These are phyloP conservation scores for Syncephalastrum sp. DNA, from an alignment of 371 early-diverging fungal species.

Conservation along the genomic window DNA sequence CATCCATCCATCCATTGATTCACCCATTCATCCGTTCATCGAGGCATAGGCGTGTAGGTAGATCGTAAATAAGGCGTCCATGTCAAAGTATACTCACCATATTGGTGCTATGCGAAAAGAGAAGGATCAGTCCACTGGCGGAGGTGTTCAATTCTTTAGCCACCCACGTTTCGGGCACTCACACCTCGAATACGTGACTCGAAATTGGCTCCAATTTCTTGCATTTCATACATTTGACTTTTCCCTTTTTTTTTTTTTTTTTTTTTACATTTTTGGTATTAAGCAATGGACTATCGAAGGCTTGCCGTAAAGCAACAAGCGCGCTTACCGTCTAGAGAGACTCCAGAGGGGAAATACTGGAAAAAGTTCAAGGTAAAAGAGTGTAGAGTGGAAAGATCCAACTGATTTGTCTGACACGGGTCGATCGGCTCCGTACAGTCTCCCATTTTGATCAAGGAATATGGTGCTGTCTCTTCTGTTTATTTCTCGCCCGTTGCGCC, in stretches of 20 bases:
- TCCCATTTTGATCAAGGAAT: constrained; percentile 86
- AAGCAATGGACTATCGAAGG: constrained; percentile 54
- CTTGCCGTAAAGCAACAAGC: constrained; percentile 60
- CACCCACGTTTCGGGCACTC: too few species aligned
- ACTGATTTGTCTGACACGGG: neutral
- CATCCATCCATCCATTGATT: too few species aligned
- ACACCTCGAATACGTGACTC: too few species aligned
- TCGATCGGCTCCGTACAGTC: constrained; percentile 42
- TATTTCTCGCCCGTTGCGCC: constrained; percentile 85
- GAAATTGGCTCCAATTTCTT: neutral
- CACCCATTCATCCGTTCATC: too few species aligned
- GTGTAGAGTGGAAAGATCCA: neutral
- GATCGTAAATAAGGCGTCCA: neutral
- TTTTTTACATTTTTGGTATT: neutral
- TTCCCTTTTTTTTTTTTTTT: constrained; percentile 4
- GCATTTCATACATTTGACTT: neutral
- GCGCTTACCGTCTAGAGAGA: constrained; percentile 48
- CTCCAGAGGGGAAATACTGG: constrained; percentile 80
- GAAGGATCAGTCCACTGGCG: neutral
- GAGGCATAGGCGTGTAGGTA: too few species aligned
- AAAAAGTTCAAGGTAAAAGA: constrained; percentile 71
- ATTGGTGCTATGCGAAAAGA: constrained; percentile 1
- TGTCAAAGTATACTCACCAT: neutral
- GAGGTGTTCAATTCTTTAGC: neutral
- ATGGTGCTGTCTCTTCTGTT: constrained; percentile 79